These are phyloP conservation scores for Paraphaeosphaeria minitans DNA, from an alignment of 2,329 filamentous ascomycete species.

Conservation along the genomic window DNA sequence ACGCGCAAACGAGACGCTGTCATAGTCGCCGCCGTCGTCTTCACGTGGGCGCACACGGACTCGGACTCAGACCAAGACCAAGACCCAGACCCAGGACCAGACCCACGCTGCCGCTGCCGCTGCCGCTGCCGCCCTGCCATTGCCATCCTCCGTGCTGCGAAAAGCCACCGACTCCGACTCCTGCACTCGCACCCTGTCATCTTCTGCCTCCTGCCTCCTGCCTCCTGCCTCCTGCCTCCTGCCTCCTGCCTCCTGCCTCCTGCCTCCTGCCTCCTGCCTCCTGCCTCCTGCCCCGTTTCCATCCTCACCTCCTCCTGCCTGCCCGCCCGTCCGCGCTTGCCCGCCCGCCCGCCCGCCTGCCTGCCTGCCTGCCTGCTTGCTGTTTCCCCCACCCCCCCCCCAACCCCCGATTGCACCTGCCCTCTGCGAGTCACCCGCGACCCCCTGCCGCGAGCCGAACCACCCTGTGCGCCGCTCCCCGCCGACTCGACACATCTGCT, in stretches of 20 bases:
- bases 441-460: neutral
- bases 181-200: neutral
- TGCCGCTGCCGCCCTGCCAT: neutral
- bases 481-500: constrained; percentile 10
- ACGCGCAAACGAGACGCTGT: constrained; percentile 25
- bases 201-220: neutral
- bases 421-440: neutral
- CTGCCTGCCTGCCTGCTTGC: neutral
- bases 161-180: neutral
- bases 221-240: neutral
- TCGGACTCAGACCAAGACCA: no score
- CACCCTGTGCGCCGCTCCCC: constrained; percentile 16
- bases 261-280: neutral
- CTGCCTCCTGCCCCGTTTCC: no score
- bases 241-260: no score
- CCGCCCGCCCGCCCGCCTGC: no score
- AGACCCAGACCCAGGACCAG: neutral
- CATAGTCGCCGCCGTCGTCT: constrained; percentile 15
- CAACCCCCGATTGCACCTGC: neutral
- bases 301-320: neutral
- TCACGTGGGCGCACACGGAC: constrained; percentile 31
- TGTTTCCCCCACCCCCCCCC: no score
- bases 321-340: neutral
- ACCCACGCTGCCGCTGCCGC: neutral
- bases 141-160: neutral